Percentiles rank a stretch among this genome's conserved stretches.
phyloP scores from a whole-genome alignment of 1,139 yeast species.

The Protomyces macrosporus region DNA sequence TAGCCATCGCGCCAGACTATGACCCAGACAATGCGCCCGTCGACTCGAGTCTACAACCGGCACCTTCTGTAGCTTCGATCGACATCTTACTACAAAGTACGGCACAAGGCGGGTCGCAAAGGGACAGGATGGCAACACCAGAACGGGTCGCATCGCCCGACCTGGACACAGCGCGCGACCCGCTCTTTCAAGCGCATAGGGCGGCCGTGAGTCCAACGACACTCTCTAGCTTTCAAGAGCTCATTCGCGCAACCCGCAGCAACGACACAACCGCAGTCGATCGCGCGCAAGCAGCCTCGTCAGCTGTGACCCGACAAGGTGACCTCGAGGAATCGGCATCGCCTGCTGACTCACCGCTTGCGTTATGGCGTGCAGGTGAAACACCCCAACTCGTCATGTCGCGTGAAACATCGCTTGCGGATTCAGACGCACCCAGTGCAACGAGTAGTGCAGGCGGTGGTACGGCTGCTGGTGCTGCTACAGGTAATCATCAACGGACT shows the following conservation, averaged over 20 bases:
- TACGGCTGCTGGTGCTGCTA: background rate
- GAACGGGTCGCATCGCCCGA: background rate
- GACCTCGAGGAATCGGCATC: background rate
- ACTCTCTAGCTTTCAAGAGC: slow-evolving; percentile 1
- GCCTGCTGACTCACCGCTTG: background rate
- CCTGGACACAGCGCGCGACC: background rate
- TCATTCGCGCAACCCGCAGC: slow-evolving; percentile 8
- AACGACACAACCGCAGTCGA: background rate
- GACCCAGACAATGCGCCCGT: too few relatives aligned
- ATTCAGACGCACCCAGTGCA: background rate
- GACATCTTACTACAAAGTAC: too few relatives aligned
- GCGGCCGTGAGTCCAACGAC: background rate
- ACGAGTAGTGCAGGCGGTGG: too few relatives aligned
- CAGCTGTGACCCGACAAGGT: background rate
- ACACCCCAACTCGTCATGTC: background rate
- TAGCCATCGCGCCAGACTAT: too few relatives aligned
- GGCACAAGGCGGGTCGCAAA: background rate
- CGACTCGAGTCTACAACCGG: too few relatives aligned
- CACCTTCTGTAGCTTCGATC: too few relatives aligned
- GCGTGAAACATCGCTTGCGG: background rate
- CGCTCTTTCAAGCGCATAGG: slow-evolving; percentile 1
- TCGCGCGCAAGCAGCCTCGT: background rate
- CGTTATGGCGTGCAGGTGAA: background rate
- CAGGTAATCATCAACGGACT: background rate
- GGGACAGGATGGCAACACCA: too few relatives aligned